A percentile compares a stretch with the other conserved stretches of the same genome.
Evolutionary conservation across 805 yeast species (phyloP).

Genomic region (Kazachstania taianensis): DNA sequence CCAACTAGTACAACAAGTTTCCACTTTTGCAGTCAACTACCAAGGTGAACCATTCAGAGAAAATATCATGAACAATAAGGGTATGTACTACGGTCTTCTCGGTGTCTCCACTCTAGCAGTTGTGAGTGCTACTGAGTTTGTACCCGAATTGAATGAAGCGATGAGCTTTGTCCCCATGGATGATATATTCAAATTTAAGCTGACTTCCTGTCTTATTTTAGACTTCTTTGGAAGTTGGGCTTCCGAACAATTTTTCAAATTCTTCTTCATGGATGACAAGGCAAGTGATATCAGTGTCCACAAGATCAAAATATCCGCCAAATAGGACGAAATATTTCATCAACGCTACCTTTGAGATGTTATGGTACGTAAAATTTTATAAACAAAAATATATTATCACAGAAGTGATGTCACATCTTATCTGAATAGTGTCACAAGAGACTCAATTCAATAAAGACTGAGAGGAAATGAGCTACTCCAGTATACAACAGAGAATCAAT

Average conservation of each 20-base stretch:
- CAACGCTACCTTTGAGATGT: too few species aligned
- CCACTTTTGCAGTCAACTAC: slow-evolving; percentile 95
- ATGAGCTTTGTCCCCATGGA: slow-evolving; percentile 88
- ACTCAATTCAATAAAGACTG: too few species aligned
- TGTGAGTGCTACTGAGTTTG: slow-evolving; percentile 85
- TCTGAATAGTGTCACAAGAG: too few species aligned
- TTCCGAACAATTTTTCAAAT: slow-evolving; percentile 72
- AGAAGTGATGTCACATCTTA: too few species aligned
- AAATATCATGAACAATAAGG: slow-evolving; percentile 78
- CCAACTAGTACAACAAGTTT: slow-evolving; percentile 91
- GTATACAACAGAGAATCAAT: too few species aligned
- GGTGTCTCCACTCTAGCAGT: slow-evolving; percentile 86
- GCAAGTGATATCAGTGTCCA: slow-evolving; percentile 79
- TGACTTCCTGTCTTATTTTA: slow-evolving; percentile 59
- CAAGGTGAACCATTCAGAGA: slow-evolving; percentile 96
- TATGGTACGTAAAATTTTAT: too few species aligned
- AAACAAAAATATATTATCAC: too few species aligned
- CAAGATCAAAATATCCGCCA: slow-evolving; percentile 7
- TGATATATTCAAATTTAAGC: slow-evolving; percentile 57
- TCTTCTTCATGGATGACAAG: slow-evolving; percentile 78
- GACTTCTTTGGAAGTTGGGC: slow-evolving; percentile 72
- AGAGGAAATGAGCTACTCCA: too few species aligned
- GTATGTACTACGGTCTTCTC: slow-evolving; percentile 90
- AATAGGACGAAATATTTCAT: too few species aligned
- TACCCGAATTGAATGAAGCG: slow-evolving; percentile 89